Base-by-base conservation (phyloP, 2,329 filamentous ascomycete genomes). In the Sclerotinia subarctica region DNA sequence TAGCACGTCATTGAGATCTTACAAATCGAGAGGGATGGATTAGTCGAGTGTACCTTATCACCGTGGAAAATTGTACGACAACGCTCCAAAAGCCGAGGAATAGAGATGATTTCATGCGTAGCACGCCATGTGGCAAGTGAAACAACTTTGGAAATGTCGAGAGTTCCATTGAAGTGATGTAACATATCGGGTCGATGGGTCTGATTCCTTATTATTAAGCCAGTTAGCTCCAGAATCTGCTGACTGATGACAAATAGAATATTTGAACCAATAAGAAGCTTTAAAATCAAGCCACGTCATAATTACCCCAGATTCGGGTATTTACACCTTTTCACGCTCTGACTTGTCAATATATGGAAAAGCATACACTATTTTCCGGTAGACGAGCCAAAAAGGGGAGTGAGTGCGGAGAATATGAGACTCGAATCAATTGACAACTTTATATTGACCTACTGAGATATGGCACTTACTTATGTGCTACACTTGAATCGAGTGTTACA, bases 1-100 rank as follows among this genome's bases (percentile, higher is more conserved):
- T 26, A 47, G 24, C 54, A 69, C 68, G 68, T 67, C 64, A 67
- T 67, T 32, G 19, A 17, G 29, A 35, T 42, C 46, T 69, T 69
- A 56, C 57, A 69, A 69, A 69, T 69, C 56, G 35, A 66, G 51
- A 56, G 51, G 21, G 10, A 38, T 38, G 5, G 46, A 38, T 62
- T 62, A 60, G 19, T 60, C 21, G 29, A 24, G 7, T 13, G 19
- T 13, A 10, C 17, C 59, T 62, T 62, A 62, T 62, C 46, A 26
- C 59, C 58, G 58, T 7, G 8, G 21, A 26, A 62, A 38, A 32
- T 11, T 24, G 26, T 24, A 60, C 26, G 2, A 7, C 24, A 4
- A 19, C 44, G 8, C 26, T 26, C 29, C 58, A 62, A 51, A 62
- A 51, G 46, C 58, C 59, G 59, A 62, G 29, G 32, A 35, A 35